Evolutionary conservation across 1,139 yeast species (phyloP), one percentile per base, ranked within the genome.

Genomic region (Yamadazyma songkhlaensis): DNA sequence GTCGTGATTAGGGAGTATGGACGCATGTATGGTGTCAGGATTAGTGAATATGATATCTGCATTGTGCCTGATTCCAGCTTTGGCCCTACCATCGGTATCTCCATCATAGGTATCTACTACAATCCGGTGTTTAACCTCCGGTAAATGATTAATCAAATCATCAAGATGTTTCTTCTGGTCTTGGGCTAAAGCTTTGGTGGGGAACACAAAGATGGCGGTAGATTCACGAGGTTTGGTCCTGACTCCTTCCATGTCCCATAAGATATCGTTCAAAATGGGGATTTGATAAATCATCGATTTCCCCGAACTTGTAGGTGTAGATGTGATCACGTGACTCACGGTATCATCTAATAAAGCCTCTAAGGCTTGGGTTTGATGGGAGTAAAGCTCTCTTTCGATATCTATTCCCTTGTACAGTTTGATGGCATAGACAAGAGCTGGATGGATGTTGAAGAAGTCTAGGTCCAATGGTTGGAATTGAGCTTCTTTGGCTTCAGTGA

Each of bases 161-260:
- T 73, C 71, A 38, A 94, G 67, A 10, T 95, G 82, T 36, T 96
- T 67, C 51, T 82, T 83, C 59, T 92, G 99, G 64, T 92, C 98
- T 55, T 92, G 98, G 0, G 98, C 97, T 34, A 92, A 67, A 0
- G 99, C 98, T 53, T 92, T 92, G 0, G 99, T 92, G 1, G 99
- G 98, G 52, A 92, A 92, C 7, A 92, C 81, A 50, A 86, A 88
- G 64, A 94, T 71, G 3, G 96, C 88, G 0, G 96, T 85, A 13
- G 67, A 49, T 0, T 46, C 31, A 13, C 72, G 43, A 9, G 45
- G 46, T 13, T 41, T 45, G n/a, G 39, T 31, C 1, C 59, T 31
- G 7, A 29, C 10, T 6, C 10, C 20, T 21, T 49, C 49, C 6
- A 59, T 51, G 37, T 68, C 64, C 66, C 70, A 61, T 0, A 85